Evolutionary conservation across 2,329 filamentous ascomycete species (phyloP).

Genomic region (Fusarium bulbicola): DNA sequence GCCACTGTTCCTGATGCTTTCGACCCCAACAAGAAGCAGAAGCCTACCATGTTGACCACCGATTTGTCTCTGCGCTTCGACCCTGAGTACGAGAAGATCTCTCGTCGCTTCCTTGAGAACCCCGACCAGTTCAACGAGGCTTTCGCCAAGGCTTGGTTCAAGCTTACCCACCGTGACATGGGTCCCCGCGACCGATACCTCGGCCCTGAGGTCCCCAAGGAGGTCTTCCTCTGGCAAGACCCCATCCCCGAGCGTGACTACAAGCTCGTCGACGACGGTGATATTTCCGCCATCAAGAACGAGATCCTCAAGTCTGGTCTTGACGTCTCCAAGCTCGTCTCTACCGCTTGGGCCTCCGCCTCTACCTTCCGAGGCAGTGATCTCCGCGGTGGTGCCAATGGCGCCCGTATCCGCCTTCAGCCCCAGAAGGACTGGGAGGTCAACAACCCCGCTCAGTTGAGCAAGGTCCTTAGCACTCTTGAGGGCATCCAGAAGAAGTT

Average conservation of each 20-base stretch:
- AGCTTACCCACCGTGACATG: conserved; percentile 83
- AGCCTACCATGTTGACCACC: conserved; percentile 28
- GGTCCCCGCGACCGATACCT: conserved; percentile 76
- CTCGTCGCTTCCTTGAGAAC: conserved; percentile 74
- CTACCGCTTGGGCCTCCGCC: conserved; percentile 74
- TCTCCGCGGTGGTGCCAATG: conserved; percentile 85
- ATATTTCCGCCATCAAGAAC: conserved; percentile 72
- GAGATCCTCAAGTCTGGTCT: conserved; percentile 71
- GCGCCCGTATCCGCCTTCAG: conserved; percentile 76
- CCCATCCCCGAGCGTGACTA: conserved; percentile 70
- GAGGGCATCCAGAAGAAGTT: conserved; percentile 74
- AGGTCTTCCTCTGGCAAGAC: conserved; percentile 80
- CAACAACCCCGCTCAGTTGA: conserved; percentile 76
- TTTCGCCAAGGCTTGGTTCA: conserved; percentile 83
- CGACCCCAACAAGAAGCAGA: conserved; percentile 33
- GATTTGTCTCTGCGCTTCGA: conserved; percentile 74
- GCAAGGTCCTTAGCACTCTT: conserved; percentile 67
- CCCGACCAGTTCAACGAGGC: conserved; percentile 74
- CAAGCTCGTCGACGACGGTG: conserved; percentile 67
- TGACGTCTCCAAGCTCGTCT: conserved; percentile 68
- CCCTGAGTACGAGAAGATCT: conserved; percentile 81
- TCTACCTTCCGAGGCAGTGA: conserved; percentile 79
- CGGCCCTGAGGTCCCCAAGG: conserved; percentile 77
- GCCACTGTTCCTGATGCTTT: conserved; percentile 50
- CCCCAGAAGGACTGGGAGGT: conserved; percentile 78